Base-by-base conservation (phyloP, 2,329 filamentous ascomycete species). In the Westerdykella sp. region DNA sequence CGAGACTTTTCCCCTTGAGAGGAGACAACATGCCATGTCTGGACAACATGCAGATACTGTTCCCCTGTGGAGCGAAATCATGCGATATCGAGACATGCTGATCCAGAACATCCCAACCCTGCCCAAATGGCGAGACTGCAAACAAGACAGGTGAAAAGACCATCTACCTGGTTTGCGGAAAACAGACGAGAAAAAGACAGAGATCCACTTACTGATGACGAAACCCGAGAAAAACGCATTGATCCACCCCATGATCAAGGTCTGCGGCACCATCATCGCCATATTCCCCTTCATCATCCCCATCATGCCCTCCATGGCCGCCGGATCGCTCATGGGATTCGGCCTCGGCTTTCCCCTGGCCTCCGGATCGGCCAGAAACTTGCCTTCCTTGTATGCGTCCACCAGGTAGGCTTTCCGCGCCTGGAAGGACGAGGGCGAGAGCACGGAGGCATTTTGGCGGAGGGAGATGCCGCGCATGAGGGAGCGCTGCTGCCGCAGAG, bases 211-310 rank as follows among this genome's bases (percentile, higher is more conserved):
- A 95, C 88, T 88, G 50, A 98, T 96, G 38, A 98, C 93, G 63
- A 96, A 98, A 25, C 93, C 93, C 41, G 88, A 94, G 62, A 98
- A 98, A 66, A 97, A 98, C 0, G 93, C 90, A 72, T 98, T 98
- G 67, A 98, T 97, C 93, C 93, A 98, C 54, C 91, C 93, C 93
- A 98, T 98, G 56, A 98, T 98, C 65, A 98, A 72, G 5, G 90
- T 97, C 70, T 98, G 95, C 39, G 93, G 93, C 45, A 98, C 88
- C 74, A 98, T 97, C 93, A 97, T 98, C 52, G 93, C 91, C 86
- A 98, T 95, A 66, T 98, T 95, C 45, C 90, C 90, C 79, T 98
- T 98, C 87, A 98, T 95, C 88, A 95, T 95, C 55, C 93, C 91
- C 93, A 98, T 98, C 93, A 98, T 98, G 55, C 90, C 91, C 65